Conservation (phyloP, 2,329 filamentous ascomycete genomes). For the Pezicula radicicola region DNA sequence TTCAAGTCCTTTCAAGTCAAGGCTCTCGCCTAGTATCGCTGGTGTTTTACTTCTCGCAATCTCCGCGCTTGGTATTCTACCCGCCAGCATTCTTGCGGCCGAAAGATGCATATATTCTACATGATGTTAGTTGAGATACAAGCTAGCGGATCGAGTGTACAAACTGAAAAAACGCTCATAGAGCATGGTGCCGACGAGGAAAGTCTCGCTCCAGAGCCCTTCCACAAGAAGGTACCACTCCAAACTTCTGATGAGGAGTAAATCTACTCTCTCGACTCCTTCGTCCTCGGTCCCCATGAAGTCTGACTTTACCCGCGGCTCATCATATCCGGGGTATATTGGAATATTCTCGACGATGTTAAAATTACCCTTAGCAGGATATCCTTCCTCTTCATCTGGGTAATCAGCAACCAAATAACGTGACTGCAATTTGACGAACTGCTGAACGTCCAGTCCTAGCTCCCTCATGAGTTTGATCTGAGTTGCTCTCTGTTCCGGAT, state of each 20-base stretch:
- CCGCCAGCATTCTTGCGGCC: constrained; percentile 51
- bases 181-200: constrained; percentile 65
- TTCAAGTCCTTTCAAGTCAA: constrained; percentile 31
- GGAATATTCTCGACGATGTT: constrained; percentile 42
- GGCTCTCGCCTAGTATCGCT: constrained; percentile 34
- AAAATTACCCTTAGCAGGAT: constrained; percentile 43
- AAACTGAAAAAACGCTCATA: constrained; percentile 82
- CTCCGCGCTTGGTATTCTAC: constrained; percentile 46
- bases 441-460: constrained; percentile 67
- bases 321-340: constrained; percentile 41
- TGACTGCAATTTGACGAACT: constrained; percentile 71
- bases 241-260: constrained; percentile 70
- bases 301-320: constrained; percentile 64
- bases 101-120: constrained; percentile 41
- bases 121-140: constrained; percentile 5
- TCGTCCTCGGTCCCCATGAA: constrained; percentile 68
- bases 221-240: constrained; percentile 82
- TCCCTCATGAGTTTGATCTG: constrained; percentile 74
- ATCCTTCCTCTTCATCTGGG: constrained; percentile 34
- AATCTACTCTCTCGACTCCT: constrained; percentile 60
- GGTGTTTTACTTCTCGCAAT: constrained; percentile 30
- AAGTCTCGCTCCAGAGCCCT: constrained; percentile 68
- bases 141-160: constrained; percentile 32
- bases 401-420: constrained; percentile 48
- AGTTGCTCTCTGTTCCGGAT: constrained; percentile 59